These are phyloP conservation scores for Agrostemma githago DNA, from an alignment of 148 eudicot species.

Conservation along the genomic window DNA sequence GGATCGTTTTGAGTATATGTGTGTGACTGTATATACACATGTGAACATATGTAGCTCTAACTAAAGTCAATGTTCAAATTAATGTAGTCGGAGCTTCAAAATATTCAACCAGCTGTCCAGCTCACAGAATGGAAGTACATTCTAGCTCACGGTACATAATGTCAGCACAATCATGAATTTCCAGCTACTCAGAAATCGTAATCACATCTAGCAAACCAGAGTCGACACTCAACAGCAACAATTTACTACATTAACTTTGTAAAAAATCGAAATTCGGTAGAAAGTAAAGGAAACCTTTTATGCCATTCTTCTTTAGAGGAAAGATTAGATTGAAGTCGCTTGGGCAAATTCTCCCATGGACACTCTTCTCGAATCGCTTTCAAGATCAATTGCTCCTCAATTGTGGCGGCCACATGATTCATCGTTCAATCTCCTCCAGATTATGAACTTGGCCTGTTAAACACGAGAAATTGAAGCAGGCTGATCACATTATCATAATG, in stretches of 20 bases:
- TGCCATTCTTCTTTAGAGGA: conserved; percentile 93
- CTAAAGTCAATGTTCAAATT: background rate
- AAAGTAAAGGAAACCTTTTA: conserved; percentile 43
- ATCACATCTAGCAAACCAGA: background rate
- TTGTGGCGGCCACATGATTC: conserved; percentile 57
- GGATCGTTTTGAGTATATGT: background rate
- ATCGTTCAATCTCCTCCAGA: conserved; percentile 26
- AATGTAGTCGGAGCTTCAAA: background rate
- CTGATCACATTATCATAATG: background rate
- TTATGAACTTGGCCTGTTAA: conserved; percentile 10
- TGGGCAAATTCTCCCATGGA: conserved; percentile 79
- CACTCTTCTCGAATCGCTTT: conserved; percentile 86
- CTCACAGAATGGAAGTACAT: background rate
- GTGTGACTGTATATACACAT: background rate
- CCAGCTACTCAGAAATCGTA: background rate
- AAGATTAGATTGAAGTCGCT: conserved; percentile 71
- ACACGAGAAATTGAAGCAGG: background rate
- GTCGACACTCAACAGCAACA: background rate
- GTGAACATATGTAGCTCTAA: background rate
- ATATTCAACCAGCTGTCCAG: background rate
- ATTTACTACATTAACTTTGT: background rate
- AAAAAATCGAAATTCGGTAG: background rate
- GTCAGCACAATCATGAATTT: background rate
- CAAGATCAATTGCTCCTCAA: conserved; percentile 80
- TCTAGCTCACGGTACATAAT: background rate